phyloP scores from a whole-genome alignment of 1,139 yeast species.

The Candida albicans region DNA sequence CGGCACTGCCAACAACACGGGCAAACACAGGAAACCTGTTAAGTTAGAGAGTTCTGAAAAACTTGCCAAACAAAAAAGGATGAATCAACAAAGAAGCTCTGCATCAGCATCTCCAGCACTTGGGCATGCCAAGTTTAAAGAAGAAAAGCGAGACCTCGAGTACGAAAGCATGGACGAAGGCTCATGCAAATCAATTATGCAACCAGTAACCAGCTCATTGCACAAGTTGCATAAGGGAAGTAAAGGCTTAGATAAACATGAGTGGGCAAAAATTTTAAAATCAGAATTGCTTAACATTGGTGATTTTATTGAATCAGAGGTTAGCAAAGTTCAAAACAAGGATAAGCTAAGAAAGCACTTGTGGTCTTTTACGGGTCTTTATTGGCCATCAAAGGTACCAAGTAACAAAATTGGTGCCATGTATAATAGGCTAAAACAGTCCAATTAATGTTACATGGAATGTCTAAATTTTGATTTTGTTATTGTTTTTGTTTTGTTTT shows the following conservation, averaged over 20 bases:
- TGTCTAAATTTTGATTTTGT: too few relatives aligned
- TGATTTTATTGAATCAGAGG: conserved; percentile 48
- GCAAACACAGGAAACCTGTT: conserved; percentile 11
- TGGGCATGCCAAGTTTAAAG: conserved; percentile 11
- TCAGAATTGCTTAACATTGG: conserved; percentile 80
- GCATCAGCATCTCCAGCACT: conserved; percentile 8
- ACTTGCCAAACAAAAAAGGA: conserved; percentile 14
- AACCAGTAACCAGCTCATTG: conserved; percentile 74
- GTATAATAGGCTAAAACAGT: conserved; percentile 64
- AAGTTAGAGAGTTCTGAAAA: conserved; percentile 23
- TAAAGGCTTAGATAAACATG: conserved; percentile 78
- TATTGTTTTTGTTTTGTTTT: too few relatives aligned
- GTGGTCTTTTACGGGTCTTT: conserved; percentile 88
- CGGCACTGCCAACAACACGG: conserved; percentile 4
- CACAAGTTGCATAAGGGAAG: conserved; percentile 76
- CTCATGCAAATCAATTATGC: conserved; percentile 61
- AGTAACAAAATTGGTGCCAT: conserved; percentile 78
- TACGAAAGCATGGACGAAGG: conserved; percentile 83
- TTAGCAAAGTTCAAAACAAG: conserved; percentile 17
- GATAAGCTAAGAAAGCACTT: conserved; percentile 61
- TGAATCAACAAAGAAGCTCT: conserved; percentile 4
- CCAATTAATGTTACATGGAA: conserved; percentile 6
- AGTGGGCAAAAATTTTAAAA: conserved; percentile 78
- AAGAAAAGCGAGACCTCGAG: conserved; percentile 50
- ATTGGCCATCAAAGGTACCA: conserved; percentile 93